phyloP scores from a whole-genome alignment of 2,329 filamentous ascomycete species.

The Lasiodiplodia citricola region DNA sequence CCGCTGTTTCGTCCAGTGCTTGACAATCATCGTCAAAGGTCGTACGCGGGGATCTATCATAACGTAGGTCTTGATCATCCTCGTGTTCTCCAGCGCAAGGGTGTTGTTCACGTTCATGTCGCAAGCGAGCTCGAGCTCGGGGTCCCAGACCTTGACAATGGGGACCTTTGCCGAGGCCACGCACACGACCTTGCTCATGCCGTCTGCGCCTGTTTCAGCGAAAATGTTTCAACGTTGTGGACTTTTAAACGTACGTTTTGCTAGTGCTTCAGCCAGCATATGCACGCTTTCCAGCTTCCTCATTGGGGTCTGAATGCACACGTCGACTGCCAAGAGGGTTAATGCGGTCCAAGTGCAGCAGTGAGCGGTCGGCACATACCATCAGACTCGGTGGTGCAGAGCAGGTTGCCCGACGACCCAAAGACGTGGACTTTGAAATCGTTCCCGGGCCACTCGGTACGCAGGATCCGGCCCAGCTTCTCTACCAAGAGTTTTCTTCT shows the following conservation, averaged over 20 bases:
- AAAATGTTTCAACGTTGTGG: constrained; percentile 1
- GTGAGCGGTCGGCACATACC: constrained; percentile 61
- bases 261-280: constrained; percentile 83
- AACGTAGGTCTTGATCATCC: constrained; percentile 97
- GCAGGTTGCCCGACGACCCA: constrained; percentile 94
- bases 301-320: constrained; percentile 93
- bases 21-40: constrained; percentile 93
- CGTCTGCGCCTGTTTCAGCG: constrained; percentile 65
- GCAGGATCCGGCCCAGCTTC: constrained; percentile 87
- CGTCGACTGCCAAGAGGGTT: constrained; percentile 71
- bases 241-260: constrained; percentile 69
- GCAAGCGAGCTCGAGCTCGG: constrained; percentile 84
- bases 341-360: constrained; percentile 30
- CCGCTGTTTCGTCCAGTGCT: constrained; percentile 93
- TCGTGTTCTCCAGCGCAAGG: constrained; percentile 90
- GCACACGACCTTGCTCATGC: constrained; percentile 96
- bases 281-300: constrained; percentile 89
- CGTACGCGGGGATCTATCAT: constrained; percentile 89
- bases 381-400: constrained; percentile 96
- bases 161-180: constrained; percentile 95
- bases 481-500: constrained; percentile 77
- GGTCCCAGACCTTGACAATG: constrained; percentile 99
- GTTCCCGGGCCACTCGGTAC: constrained; percentile 88
- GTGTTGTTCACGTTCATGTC: constrained; percentile 99
- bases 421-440: constrained; percentile 92